These are phyloP conservation scores for Neoarthrinium moseri DNA, from an alignment of 2,329 filamentous ascomycete genomes.

Conservation along the genomic window DNA sequence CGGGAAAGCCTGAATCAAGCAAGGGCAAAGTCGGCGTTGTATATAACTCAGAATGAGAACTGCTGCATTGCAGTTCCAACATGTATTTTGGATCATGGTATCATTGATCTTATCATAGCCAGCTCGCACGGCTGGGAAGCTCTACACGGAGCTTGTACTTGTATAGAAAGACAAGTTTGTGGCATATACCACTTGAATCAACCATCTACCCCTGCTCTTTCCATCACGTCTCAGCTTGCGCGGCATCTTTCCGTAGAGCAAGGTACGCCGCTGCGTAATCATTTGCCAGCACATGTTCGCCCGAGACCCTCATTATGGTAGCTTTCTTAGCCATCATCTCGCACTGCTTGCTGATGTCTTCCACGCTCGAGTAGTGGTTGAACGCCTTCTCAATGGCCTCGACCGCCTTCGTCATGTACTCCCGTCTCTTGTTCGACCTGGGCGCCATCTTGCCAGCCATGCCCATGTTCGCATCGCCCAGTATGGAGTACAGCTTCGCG, in stretches of 20 bases:
- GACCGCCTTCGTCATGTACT: conserved; percentile 57
- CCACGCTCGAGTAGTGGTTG: conserved; percentile 62
- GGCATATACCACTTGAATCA: too few species aligned
- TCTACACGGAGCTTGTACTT: conserved; percentile 6
- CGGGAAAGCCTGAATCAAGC: background rate
- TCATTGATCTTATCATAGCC: background rate
- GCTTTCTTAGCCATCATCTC: conserved; percentile 83
- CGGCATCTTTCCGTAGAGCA: conserved; percentile 48
- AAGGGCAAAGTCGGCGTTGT: background rate
- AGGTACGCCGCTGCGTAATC: conserved; percentile 67
- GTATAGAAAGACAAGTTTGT: conserved; percentile 2
- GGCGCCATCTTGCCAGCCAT: conserved; percentile 57
- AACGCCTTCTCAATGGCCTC: conserved; percentile 63
- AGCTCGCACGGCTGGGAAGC: background rate
- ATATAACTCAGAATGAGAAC: too few species aligned
- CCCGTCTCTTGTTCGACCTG: conserved; percentile 45
- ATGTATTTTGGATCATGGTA: background rate
- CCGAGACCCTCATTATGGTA: conserved; percentile 68
- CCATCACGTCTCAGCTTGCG: conserved; percentile 19
- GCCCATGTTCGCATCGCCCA: conserved; percentile 79
- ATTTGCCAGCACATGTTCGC: conserved; percentile 62
- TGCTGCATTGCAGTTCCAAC: too few species aligned
- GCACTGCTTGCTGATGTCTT: conserved; percentile 69
- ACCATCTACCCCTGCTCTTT: background rate
- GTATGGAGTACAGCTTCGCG: conserved; percentile 65